Conservation (phyloP, 176 grass and related monocot genomes). For the Elymus sibiricus region DNA sequence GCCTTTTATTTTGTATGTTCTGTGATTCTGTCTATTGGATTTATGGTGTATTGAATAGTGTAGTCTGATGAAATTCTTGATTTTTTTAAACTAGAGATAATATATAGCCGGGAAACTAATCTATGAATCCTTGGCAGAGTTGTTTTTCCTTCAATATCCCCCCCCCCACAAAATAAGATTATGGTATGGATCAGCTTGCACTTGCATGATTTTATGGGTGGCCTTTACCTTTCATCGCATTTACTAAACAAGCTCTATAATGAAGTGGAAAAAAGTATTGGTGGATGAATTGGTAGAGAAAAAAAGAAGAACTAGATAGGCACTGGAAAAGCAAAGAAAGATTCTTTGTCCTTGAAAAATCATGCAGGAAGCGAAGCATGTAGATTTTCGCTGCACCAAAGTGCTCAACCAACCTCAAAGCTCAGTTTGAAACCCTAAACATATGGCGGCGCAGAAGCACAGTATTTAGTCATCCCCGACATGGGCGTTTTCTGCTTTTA, state of each 20-base stretch:
- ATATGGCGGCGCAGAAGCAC: neutral
- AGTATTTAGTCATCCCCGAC: neutral
- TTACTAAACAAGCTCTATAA: neutral
- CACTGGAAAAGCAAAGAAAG: neutral
- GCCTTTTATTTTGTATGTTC: neutral
- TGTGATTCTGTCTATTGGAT: neutral
- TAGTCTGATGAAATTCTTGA: neutral
- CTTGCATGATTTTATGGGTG: neutral
- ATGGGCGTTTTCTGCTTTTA: neutral
- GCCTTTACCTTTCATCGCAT: neutral
- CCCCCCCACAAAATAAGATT: neutral
- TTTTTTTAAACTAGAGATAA: neutral
- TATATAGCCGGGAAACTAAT: neutral
- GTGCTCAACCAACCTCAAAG: neutral
- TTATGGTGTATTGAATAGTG: neutral
- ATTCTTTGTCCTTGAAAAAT: neutral
- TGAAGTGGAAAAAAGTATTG: neutral
- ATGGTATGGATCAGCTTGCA: neutral
- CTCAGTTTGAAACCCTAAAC: neutral
- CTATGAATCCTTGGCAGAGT: neutral
- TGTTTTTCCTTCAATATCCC: neutral
- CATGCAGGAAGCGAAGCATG: neutral
- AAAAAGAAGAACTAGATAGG: conserved; percentile 2
- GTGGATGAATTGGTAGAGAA: neutral
- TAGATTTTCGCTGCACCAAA: neutral